Evolutionary conservation across 2,329 filamentous ascomycete genomes (phyloP).

Genomic region (Trichoderma sp.): DNA sequence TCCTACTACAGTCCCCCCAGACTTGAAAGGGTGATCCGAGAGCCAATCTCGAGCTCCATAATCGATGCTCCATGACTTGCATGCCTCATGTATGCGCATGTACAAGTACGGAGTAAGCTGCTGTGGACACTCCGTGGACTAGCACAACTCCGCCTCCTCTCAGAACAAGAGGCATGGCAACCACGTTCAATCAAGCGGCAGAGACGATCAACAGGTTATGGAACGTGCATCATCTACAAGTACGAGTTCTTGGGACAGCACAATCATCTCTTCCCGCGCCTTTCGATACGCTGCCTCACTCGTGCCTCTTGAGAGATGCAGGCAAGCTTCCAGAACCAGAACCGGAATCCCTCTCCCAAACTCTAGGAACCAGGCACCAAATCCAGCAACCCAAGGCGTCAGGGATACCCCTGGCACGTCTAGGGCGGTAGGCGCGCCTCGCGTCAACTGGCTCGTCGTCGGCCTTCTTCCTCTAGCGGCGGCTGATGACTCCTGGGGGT

Average conservation of each 20-base stretch:
- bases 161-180: background rate
- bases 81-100: slow-evolving; percentile 13
- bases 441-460: slow-evolving; percentile 6
- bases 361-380: background rate
- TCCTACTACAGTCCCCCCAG: background rate
- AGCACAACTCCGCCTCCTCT: background rate
- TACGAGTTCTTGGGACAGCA: background rate
- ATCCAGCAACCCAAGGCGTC: background rate
- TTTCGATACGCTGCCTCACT: background rate
- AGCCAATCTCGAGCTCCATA: slow-evolving; percentile 8
- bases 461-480: background rate
- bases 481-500: background rate
- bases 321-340: background rate
- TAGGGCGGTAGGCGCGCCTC: slow-evolving; percentile 1
- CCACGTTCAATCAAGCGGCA: background rate
- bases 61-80: slow-evolving; percentile 4
- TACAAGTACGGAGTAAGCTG: slow-evolving; percentile 12
- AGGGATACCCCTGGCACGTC: background rate
- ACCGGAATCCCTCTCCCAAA: background rate
- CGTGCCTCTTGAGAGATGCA: background rate
- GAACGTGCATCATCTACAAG: background rate
- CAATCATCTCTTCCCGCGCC: background rate
- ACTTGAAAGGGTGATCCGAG: background rate
- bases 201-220: background rate
- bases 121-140: background rate